Evolutionary conservation across 129 eudicot species (phyloP).

Genomic region (Rutidosis leptorrhynchoides): DNA sequence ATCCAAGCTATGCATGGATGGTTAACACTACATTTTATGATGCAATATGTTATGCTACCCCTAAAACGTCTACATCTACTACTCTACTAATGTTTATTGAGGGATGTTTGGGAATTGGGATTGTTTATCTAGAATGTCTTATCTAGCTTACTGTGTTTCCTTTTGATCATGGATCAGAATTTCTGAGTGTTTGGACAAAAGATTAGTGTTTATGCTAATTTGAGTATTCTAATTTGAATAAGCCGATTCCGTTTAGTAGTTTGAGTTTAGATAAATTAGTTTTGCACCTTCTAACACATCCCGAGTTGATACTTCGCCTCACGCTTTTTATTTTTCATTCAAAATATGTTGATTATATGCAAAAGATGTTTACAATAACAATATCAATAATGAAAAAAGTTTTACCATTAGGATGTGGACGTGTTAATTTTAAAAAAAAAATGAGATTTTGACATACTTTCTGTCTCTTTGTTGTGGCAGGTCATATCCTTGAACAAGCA

Average conservation of each 20-base stretch:
- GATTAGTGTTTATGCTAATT: background rate
- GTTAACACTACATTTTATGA: background rate
- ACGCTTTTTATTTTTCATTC: too few relatives aligned
- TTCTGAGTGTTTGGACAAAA: background rate
- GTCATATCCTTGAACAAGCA: slow-evolving; percentile 76
- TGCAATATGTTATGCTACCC: background rate
- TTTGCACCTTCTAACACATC: too few relatives aligned
- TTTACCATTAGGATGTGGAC: too few relatives aligned
- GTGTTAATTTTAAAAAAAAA: too few relatives aligned
- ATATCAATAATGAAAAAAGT: background rate
- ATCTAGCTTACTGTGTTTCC: background rate
- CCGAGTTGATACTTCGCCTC: too few relatives aligned
- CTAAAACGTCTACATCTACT: background rate
- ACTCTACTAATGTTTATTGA: background rate
- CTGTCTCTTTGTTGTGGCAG: slow-evolving; percentile 44
- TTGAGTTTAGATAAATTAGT: too few relatives aligned
- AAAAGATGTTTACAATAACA: background rate
- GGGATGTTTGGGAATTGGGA: background rate
- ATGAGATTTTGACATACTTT: background rate
- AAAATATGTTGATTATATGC: too few relatives aligned
- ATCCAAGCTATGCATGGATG: too few relatives aligned
- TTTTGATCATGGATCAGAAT: background rate
- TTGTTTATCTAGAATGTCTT: background rate
- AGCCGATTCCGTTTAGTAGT: background rate
- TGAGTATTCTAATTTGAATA: background rate